Conservation (phyloP, 2,329 filamentous ascomycete genomes). For the Lasiodiplodia citricola region DNA sequence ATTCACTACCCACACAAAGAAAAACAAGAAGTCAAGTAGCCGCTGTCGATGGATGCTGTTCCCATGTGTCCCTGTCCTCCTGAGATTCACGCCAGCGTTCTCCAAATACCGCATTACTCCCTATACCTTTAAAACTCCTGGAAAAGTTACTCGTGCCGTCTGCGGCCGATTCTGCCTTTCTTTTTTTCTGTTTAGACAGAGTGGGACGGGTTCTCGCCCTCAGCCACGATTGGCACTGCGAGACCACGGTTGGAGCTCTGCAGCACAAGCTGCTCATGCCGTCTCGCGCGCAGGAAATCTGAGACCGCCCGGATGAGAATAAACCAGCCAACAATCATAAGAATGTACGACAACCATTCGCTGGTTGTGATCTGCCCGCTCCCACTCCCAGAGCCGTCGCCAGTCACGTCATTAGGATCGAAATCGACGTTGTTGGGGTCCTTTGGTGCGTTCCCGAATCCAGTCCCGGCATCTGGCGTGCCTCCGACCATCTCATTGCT, state of each 20-base stretch:
- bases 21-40: slow-evolving; percentile 19
- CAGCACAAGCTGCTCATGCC: slow-evolving; percentile 90
- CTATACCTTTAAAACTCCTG: slow-evolving; percentile 16
- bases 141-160: slow-evolving; percentile 3
- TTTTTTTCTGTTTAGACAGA: slow-evolving; percentile 9
- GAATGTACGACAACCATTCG: slow-evolving; percentile 87
- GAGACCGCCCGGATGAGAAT: slow-evolving; percentile 92
- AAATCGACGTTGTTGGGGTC: slow-evolving; percentile 94
- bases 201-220: slow-evolving; percentile 64
- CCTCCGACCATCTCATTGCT: slow-evolving; percentile 46
- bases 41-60: slow-evolving; percentile 21
- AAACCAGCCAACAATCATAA: slow-evolving; percentile 99
- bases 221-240: slow-evolving; percentile 82
- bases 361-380: slow-evolving; percentile 65
- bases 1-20: slow-evolving; percentile 19
- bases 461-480: slow-evolving; percentile 50
- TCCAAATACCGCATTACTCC: slow-evolving; percentile 19
- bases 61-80: slow-evolving; percentile 6
- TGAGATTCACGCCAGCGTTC: slow-evolving; percentile 21
- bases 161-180: background rate
- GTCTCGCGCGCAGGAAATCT: slow-evolving; percentile 84
- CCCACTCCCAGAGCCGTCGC: slow-evolving; percentile 44
- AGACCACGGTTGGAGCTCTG: slow-evolving; percentile 91
- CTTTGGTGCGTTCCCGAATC: slow-evolving; percentile 68
- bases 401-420: slow-evolving; percentile 71